Evolutionary conservation across 2,329 filamentous ascomycete species (phyloP), one percentile per base, ranked within the genome.

Genomic region (Xylariaceae sp.): DNA sequence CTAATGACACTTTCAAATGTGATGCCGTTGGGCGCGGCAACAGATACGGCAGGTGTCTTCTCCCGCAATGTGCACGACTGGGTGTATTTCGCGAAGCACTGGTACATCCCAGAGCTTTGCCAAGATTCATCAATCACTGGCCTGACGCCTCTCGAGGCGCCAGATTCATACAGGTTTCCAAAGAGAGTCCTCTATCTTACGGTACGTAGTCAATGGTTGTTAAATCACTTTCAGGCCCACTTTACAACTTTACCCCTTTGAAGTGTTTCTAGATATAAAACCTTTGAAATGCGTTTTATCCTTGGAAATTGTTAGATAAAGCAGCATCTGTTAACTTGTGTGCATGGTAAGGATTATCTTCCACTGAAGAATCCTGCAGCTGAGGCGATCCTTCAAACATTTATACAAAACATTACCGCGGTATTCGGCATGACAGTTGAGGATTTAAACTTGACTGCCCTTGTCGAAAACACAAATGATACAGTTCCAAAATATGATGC

Each of bases 321-420:
- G n/a, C n/a, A 26, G 23, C 23, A 26, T 26, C 9, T 26, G 23
- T 9, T 26, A 26, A 26, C 23, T 26, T 26, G 9, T 9, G 9
- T 9, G 4, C 9, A 9, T 26, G 23, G 9, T 9, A 4, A 26
- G 23, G 23, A 78, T 45, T 76, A 76, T 50, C 66, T 77, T 0
- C 75, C 75, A 0, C 64, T 77, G 2, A 71, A 65, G 54, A 77
- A 76, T 53, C 71, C 74, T 0, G 72, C 73, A 1, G 73, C 74
- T 0, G 72, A 76, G 40, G 64, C 67, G 1, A 67, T 76, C 7
- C 66, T 77, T 0, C 70, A 75, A 56, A 55, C 54, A 0, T 76
- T 76, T 59, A 70, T 77, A 42, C 56, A 44, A 14, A 71, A 73
- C 41, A 57, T 75, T 53, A 69, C 70, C 2, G 44, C 64, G 2